Percentiles rank a stretch among this genome's conserved stretches.
Evolutionary conservation across 139 green algal genomes (phyloP).

Genomic region (Dunaliella primolecta): DNA sequence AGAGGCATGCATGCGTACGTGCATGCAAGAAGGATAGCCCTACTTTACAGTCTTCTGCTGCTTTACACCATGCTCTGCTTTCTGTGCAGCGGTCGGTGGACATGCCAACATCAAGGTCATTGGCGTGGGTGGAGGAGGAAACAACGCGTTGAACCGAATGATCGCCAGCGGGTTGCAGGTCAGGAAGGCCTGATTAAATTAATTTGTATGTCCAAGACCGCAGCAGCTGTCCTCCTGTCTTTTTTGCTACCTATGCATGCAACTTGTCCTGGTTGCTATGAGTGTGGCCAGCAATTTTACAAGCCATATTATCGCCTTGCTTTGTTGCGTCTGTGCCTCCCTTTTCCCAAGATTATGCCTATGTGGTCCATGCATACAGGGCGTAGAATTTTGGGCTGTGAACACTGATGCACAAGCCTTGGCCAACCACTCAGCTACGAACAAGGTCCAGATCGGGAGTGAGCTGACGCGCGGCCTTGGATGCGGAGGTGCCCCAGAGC

Average conservation of each 20-base stretch:
- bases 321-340: no score
- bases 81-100: conserved; percentile 19
- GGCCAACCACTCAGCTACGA: conserved; percentile 69
- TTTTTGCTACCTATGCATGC: no score
- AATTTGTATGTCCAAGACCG: no score
- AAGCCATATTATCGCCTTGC: no score
- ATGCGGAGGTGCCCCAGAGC: conserved; percentile 84
- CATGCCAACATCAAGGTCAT: conserved; percentile 91
- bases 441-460: conserved; percentile 92
- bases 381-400: conserved; percentile 89
- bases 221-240: no score
- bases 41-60: no score
- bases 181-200: no score
- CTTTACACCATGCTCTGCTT: not conserved
- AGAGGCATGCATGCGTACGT: no score
- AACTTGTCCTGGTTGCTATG: no score
- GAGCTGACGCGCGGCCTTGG: conserved; percentile 89
- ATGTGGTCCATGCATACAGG: conserved; percentile 53
- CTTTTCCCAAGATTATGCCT: no score
- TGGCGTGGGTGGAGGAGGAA: conserved; percentile 88
- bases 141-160: conserved; percentile 98
- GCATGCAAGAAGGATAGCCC: not conserved
- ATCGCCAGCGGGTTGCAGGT: conserved; percentile 83
- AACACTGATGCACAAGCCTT: conserved; percentile 97
- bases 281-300: no score